Evolutionary conservation across 345 rosid genomes (phyloP).

Genomic region (Acer yangbiense): DNA sequence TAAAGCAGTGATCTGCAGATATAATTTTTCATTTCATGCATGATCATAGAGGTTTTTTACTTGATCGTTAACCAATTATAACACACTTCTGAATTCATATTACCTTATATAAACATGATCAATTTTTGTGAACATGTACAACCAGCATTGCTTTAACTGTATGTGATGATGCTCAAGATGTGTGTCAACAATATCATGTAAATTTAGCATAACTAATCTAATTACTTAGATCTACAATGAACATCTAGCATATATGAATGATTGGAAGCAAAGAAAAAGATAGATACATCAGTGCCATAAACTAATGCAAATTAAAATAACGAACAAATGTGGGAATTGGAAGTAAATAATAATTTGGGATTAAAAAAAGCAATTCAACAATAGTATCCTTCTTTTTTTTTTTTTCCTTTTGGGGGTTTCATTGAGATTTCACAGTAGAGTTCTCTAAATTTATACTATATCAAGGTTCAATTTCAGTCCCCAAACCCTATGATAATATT

Average conservation of each 20-base stretch:
- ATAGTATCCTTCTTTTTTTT: too few species aligned
- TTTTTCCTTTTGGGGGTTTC: too few species aligned
- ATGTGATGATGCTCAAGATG: not conserved
- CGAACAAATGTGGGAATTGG: too few species aligned
- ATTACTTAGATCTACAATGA: not conserved
- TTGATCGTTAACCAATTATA: too few species aligned
- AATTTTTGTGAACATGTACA: not conserved
- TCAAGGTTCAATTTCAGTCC: too few species aligned
- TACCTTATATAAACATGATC: not conserved
- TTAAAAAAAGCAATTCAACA: not conserved
- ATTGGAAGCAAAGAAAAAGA: not conserved
- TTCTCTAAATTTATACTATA: too few species aligned
- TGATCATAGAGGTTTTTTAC: not conserved
- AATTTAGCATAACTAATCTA: not conserved
- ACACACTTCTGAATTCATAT: not conserved
- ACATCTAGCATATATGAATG: not conserved
- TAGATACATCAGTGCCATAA: not conserved
- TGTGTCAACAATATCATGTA: not conserved
- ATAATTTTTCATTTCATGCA: not conserved
- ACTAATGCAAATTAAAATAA: too few species aligned
- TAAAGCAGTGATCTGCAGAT: not conserved
- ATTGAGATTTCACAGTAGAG: too few species aligned
- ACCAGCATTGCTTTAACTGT: too few species aligned
- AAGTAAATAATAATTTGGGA: too few species aligned
- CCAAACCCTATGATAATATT: not conserved